phyloP scores from a whole-genome alignment of 257 asterid genomes.

The Solanum rostratum region DNA sequence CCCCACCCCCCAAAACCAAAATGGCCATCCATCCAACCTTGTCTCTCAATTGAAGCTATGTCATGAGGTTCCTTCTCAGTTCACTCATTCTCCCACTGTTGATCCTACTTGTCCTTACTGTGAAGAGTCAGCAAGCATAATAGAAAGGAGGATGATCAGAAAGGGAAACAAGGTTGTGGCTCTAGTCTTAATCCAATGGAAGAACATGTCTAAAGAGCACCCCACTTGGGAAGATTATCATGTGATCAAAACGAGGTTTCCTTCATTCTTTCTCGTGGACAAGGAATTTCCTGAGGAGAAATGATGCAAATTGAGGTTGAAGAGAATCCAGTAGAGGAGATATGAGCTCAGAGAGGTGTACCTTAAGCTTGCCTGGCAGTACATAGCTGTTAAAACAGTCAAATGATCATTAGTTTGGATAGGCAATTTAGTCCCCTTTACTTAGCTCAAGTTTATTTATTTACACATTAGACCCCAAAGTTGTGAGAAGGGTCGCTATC shows the following conservation, averaged over 20 bases:
- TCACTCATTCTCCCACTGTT: background rate
- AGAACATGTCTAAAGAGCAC: background rate
- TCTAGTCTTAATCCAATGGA: background rate
- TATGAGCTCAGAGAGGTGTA: no score
- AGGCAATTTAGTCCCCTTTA: no score
- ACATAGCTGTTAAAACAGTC: no score
- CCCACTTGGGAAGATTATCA: background rate
- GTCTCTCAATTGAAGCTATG: background rate
- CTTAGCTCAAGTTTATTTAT: no score
- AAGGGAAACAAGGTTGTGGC: background rate
- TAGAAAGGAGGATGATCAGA: background rate
- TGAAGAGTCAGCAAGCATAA: background rate
- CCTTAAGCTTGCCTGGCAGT: no score
- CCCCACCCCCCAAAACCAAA: no score
- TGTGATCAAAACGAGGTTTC: background rate
- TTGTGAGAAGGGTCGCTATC: no score
- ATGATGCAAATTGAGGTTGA: background rate
- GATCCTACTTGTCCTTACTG: background rate
- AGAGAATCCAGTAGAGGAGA: no score
- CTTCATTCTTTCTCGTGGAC: background rate
- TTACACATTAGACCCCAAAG: no score
- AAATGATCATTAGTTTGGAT: no score
- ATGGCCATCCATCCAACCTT: background rate
- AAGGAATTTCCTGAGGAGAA: background rate
- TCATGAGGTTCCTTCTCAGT: background rate